Base-by-base conservation (phyloP, 1,139 yeast species). In the Lodderomyces metapsilosis region DNA sequence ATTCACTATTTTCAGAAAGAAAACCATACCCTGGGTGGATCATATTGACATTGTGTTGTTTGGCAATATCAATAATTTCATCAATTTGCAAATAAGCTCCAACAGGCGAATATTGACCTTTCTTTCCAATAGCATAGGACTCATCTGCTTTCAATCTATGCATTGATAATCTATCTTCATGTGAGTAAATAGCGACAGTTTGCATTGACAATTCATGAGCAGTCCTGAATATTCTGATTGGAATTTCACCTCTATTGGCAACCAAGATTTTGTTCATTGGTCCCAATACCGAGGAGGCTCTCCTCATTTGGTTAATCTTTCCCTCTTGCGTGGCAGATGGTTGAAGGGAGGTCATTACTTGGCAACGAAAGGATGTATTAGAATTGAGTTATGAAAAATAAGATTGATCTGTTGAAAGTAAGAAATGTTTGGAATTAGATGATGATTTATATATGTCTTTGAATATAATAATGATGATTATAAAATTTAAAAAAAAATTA, bases 21-120 rank as follows among this genome's bases (percentile, higher is more conserved):
- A 92, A 92, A 9, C 99, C 99, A 62, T 92, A 92, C 54, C 99
- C 99, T 8, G 99, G 99, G 62, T 92, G 98, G 64, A 92, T 91
- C 95, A 92, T 91, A 66, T 88, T 84, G 43, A 91, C 99, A 28
- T 77, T 73, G 65, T 91, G 96, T 49, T 79, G 77, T 64, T 83
- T 82, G 43, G 98, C 98, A 57, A 92, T 92, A 52, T 75, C 75
- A 66, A 92, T 85, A 54, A 92, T 92, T 69, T 92, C 98, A 64
- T 92, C 98, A 56, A 89, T 88, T 61, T 91, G 97, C 57, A 92
- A 74, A 62, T 92, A 92, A 8, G 98, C 98, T 59, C 88, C 96
- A 37, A 92, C 98, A 0, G 99, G 98, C 3, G 96, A 80, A 64
- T 58, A 92, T 66, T 92, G 86, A 49, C 96, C 96, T 57, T 83